These are phyloP conservation scores for Alternaria sp. DNA, from an alignment of 2,329 filamentous ascomycete species.

Conservation along the genomic window DNA sequence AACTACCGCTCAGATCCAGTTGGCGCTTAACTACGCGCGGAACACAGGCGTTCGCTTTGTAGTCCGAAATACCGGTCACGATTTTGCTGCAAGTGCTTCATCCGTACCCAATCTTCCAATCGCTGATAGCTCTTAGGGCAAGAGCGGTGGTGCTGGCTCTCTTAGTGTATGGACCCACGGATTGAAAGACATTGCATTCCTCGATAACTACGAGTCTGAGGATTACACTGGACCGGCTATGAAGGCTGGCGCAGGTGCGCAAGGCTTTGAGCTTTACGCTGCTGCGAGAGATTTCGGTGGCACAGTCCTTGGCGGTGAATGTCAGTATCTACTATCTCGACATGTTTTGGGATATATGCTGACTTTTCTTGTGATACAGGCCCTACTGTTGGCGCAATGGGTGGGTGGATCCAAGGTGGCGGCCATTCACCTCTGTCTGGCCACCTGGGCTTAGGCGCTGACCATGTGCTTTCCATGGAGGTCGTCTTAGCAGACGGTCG, in stretches of 20 bases:
- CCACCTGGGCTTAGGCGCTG: constrained; percentile 47
- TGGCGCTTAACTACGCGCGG: constrained; percentile 36
- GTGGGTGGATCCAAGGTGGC: constrained; percentile 53
- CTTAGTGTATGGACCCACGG: constrained; percentile 38
- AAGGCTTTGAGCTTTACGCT: constrained; percentile 37
- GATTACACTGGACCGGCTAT: constrained; percentile 36
- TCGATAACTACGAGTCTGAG: constrained; percentile 28
- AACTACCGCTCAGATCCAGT: constrained; percentile 30
- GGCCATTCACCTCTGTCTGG: constrained; percentile 61
- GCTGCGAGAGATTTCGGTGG: constrained; percentile 28
- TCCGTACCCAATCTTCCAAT: neutral
- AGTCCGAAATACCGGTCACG: constrained; percentile 42
- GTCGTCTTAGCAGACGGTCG: constrained; percentile 30
- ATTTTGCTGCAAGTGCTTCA: constrained; percentile 20
- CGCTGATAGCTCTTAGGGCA: constrained; percentile 7
- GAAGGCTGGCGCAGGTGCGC: constrained; percentile 37
- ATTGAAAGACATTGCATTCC: constrained; percentile 34
- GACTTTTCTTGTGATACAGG: constrained; percentile 16
- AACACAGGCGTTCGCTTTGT: constrained; percentile 34
- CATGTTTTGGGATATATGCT: neutral
- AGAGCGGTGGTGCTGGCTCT: constrained; percentile 27
- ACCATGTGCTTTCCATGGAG: constrained; percentile 35
- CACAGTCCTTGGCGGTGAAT: constrained; percentile 30
- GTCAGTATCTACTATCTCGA: constrained; percentile 8
- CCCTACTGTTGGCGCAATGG: constrained; percentile 56